phyloP scores from a whole-genome alignment of 2,329 filamentous ascomycete species.

The Pseudonectria foliicola region DNA sequence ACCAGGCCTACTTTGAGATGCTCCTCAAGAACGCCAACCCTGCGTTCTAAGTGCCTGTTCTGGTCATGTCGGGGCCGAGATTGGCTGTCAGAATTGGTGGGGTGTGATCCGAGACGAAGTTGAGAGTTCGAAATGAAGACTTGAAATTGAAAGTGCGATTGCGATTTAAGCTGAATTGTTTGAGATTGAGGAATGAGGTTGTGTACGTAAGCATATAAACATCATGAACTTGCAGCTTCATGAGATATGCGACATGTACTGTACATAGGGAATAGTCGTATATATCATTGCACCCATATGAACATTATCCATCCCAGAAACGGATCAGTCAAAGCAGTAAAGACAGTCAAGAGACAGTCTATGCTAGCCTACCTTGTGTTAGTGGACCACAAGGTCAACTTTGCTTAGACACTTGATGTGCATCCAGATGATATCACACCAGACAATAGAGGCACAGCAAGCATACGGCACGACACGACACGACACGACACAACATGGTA shows the following conservation, averaged over 20 bases:
- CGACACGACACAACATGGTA: too few species aligned
- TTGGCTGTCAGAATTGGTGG: neutral
- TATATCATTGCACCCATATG: too few species aligned
- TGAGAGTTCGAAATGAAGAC: too few species aligned
- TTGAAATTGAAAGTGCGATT: too few species aligned
- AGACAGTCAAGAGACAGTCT: neutral
- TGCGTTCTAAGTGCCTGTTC: slow-evolving; percentile 31
- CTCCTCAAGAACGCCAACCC: slow-evolving; percentile 50
- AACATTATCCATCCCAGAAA: neutral
- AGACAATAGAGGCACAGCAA: neutral
- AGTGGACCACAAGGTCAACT: too few species aligned
- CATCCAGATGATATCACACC: too few species aligned
- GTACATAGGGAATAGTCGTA: neutral
- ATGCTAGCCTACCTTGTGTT: neutral
- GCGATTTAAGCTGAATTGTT: too few species aligned
- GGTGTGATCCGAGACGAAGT: too few species aligned
- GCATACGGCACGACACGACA: neutral
- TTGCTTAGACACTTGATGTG: too few species aligned
- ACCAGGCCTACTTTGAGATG: slow-evolving; percentile 53
- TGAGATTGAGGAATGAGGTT: too few species aligned
- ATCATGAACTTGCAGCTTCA: neutral
- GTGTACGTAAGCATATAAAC: neutral
- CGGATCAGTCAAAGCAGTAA: too few species aligned
- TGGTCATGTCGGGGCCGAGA: neutral
- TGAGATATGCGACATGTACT: neutral